Base-by-base conservation (phyloP, 169 alveolate species). In the Plasmodium vinckei region DNA sequence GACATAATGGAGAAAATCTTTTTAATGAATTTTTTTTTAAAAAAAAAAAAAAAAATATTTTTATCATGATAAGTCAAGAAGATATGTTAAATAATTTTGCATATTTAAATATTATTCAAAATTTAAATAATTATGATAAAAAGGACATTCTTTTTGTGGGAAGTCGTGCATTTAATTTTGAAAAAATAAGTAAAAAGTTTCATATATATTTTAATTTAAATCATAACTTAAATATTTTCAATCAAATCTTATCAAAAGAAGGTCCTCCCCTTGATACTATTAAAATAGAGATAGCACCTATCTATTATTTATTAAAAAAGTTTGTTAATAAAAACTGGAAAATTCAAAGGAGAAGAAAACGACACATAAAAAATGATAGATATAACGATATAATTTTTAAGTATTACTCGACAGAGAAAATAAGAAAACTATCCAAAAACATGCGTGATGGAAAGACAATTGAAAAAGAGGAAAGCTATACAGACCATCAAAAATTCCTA, bases 121-220 rank as follows among this genome's bases (percentile, higher is more conserved):
- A 64, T 51, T 15, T 77, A 49, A 77, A 77, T 44, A 77, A 77
- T 68, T 77, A 77, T 51, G 49, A 77, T 21, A 77, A 46, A 53
- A 77, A 57, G 49, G 88, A 77, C 23, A 57, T 77, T 12, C 77
- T 77, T 46, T 77, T 63, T 77, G 73, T 77, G 46, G 69, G 68
- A 15, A 63, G 79, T 56, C 88, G 88, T 51, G 27, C 75, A 25
- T 77, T 63, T 60, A 67, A 77, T 64, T 77, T 64, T 77, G 88
- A 77, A 69, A 77, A 77, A 15, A 51, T 77, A 27, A 77, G 88
- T 46, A 77, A 64, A 63, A 77, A 23, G 49, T 77, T 47, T 68
- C 65, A 64, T 42, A 77, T 77, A 77, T 77, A 47, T 33, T 77
- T 77, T 77, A 77, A 77, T 42, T 51, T 77, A 68, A 77, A 44